A percentile compares a stretch with the other conserved stretches of the same genome.
phyloP scores from a whole-genome alignment of 2,329 filamentous ascomycete genomes.

The Xylariaceae sp. region DNA sequence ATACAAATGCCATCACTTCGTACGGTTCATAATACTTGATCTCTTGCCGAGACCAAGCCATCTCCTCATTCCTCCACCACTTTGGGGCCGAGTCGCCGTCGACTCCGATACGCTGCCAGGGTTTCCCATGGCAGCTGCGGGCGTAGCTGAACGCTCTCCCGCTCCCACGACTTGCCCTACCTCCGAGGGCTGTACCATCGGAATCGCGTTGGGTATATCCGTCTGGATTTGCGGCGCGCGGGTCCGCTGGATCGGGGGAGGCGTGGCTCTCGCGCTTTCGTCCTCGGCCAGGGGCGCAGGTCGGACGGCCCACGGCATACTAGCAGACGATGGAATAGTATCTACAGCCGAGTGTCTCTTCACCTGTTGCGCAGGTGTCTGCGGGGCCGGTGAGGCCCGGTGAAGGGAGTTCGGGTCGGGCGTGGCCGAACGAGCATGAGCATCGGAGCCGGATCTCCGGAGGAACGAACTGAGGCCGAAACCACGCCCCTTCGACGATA shows the following conservation, averaged over 20 bases:
- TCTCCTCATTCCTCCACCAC: conserved; percentile 23
- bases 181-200: background rate
- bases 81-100: conserved; percentile 7
- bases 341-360: conserved; percentile 21
- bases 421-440: conserved; percentile 17
- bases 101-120: background rate
- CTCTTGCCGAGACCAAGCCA: conserved; percentile 31
- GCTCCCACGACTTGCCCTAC: conserved; percentile 8
- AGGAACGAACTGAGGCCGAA: conserved; percentile 47
- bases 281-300: conserved; percentile 40
- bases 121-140: background rate
- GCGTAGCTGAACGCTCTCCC: conserved; percentile 11
- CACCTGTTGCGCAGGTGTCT: conserved; percentile 10
- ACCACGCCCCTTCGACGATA: conserved; percentile 38
- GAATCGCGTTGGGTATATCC: background rate
- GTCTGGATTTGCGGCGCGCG: conserved; percentile 20
- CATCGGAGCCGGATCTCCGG: conserved; percentile 44
- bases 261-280: conserved; percentile 46
- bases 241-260: conserved; percentile 51
- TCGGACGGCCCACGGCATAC: conserved; percentile 33
- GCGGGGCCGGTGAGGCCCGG: background rate
- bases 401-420: conserved; percentile 20
- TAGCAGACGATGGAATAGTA: conserved; percentile 30
- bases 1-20: conserved; percentile 18
- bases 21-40: conserved; percentile 24